phyloP scores from a whole-genome alignment of 768 basidiomycete genomes.

The Candolleomyces aberdarensis region DNA sequence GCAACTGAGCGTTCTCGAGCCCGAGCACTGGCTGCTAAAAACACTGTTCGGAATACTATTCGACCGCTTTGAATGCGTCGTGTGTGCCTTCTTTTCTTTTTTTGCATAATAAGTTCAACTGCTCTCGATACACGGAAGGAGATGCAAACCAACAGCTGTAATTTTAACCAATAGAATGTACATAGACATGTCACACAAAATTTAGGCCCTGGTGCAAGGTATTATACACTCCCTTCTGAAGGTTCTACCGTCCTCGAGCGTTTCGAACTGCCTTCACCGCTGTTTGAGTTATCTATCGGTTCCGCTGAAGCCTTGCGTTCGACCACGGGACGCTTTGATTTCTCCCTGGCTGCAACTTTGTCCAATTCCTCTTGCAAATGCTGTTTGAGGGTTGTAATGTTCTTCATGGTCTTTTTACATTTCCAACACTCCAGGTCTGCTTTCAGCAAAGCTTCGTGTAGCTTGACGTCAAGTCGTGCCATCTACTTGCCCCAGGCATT shows the following conservation, averaged over 20 bases:
- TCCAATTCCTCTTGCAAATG: constrained; percentile 80
- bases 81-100: not conserved
- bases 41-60: not conserved
- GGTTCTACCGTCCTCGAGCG: not conserved
- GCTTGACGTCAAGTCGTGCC: constrained; percentile 43
- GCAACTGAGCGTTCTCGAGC: constrained; percentile 67
- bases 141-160: no score
- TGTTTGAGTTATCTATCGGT: not conserved
- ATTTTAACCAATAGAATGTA: no score
- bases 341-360: constrained; percentile 34
- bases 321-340: constrained; percentile 29
- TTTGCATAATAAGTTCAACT: not conserved
- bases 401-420: constrained; percentile 61
- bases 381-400: constrained; percentile 69
- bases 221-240: not conserved
- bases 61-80: not conserved
- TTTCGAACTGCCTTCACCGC: not conserved
- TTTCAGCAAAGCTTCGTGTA: constrained; percentile 68
- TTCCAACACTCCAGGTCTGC: constrained; percentile 65
- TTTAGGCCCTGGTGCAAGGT: no score
- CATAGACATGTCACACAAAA: no score
- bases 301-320: constrained; percentile 37
- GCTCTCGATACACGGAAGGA: not conserved
- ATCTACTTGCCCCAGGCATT: constrained; percentile 37
- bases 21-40: not conserved